Evolutionary conservation across 164 flowering plant species (phyloP).

Genomic region (Stephania yunnanensis): DNA sequence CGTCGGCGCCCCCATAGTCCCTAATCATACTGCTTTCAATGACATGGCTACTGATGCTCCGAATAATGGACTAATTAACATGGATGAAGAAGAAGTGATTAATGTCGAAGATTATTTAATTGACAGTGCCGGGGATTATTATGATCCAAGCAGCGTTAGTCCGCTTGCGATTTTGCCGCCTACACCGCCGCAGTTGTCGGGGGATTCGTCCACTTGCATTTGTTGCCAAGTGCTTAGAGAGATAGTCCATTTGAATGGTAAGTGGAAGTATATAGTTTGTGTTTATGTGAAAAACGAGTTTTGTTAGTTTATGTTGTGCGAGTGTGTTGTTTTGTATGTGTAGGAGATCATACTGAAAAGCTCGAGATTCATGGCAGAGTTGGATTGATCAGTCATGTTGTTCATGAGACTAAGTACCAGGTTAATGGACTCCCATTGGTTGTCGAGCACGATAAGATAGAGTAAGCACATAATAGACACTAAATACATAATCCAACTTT

Average conservation of each 20-base stretch:
- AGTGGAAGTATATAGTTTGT: background rate
- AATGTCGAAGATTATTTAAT: background rate
- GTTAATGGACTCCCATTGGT: background rate
- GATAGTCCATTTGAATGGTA: constrained; percentile 45
- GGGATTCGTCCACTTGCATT: constrained; percentile 22
- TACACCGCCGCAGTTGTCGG: background rate
- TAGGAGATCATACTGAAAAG: constrained; percentile 29
- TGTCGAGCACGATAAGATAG: constrained; percentile 43
- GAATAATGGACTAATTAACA: background rate
- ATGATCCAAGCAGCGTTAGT: background rate
- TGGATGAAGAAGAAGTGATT: background rate
- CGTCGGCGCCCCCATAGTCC: too few species aligned
- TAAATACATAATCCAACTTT: background rate
- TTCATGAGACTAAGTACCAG: constrained; percentile 19
- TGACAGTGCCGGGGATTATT: background rate
- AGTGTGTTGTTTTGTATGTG: background rate
- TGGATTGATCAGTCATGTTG: constrained; percentile 45
- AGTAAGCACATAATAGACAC: background rate
- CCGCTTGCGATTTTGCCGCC: constrained; percentile 11
- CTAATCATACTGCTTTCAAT: too few species aligned
- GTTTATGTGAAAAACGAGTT: too few species aligned
- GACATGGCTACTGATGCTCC: background rate
- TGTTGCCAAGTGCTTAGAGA: constrained; percentile 47
- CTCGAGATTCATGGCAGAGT: constrained; percentile 58
- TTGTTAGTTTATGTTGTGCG: background rate